Percentiles rank a stretch among this genome's conserved stretches.
Evolutionary conservation across 208 protist species (phyloP).

Genomic region (Blastocrithidia nonstop): DNA sequence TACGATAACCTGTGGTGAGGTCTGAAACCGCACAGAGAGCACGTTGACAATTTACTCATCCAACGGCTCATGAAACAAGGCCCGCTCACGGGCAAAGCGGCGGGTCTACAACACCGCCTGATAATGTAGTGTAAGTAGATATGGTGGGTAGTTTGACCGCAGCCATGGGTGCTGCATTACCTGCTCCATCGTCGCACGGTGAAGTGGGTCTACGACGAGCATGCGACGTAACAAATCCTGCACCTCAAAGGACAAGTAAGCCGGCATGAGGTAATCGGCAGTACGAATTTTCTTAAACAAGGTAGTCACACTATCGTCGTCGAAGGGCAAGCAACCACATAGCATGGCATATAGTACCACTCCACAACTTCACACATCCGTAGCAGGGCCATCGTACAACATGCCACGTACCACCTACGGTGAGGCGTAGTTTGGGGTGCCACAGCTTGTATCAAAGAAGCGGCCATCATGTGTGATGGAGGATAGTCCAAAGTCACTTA

Average conservation of each 20-base stretch:
- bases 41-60: conserved; percentile 39
- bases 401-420: conserved; percentile 85
- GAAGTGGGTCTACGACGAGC: conserved; percentile 60
- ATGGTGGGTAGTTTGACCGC: conserved; percentile 26
- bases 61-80: conserved; percentile 17
- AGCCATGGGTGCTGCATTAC: conserved; percentile 80
- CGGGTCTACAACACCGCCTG: conserved; percentile 43
- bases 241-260: conserved; percentile 20
- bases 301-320: conserved; percentile 57
- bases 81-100: conserved; percentile 22
- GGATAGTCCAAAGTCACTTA: conserved; percentile 95
- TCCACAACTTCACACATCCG: conserved; percentile 86
- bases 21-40: conserved; percentile 38
- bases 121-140: conserved; percentile 56
- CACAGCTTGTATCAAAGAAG: conserved; percentile 82
- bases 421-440: conserved; percentile 93
- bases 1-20: conserved; percentile 21
- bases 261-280: conserved; percentile 38
- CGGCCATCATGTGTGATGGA: conserved; percentile 69
- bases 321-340: conserved; percentile 89
- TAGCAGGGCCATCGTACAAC: conserved; percentile 88
- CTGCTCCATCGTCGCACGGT: conserved; percentile 80
- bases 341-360: conserved; percentile 94
- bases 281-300: conserved; percentile 72
- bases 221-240: conserved; percentile 48